Evolutionary conservation across 805 yeast genomes (phyloP).

Genomic region (Hanseniaspora vineae): DNA sequence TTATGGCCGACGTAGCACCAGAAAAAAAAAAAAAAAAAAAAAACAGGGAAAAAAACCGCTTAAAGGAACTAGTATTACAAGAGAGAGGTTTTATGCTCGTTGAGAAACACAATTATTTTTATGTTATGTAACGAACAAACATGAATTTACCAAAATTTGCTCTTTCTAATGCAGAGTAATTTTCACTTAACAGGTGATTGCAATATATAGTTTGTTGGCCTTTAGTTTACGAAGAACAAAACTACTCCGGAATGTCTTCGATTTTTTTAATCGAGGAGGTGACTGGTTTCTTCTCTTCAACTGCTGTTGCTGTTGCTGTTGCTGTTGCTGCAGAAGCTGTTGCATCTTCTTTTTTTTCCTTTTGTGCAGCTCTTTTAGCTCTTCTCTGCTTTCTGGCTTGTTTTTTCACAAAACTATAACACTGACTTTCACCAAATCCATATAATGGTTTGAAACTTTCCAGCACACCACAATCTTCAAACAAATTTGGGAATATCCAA

Average conservation of each 20-base stretch:
- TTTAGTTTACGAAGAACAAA: background rate
- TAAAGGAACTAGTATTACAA: background rate
- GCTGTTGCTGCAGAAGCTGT: background rate
- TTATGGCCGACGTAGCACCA: no score
- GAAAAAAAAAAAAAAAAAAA: background rate
- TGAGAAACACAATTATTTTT: no score
- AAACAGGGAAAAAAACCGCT: background rate
- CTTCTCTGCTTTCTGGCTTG: constrained; percentile 19
- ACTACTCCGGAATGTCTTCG: background rate
- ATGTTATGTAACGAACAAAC: no score
- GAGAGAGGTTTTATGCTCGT: no score
- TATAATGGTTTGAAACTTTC: constrained; percentile 88
- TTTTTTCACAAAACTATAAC: constrained; percentile 21
- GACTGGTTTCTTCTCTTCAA: background rate
- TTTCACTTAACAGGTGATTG: no score
- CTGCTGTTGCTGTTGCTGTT: background rate
- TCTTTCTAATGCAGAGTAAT: no score
- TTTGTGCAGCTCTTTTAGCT: background rate
- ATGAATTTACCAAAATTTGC: no score
- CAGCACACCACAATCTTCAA: constrained; percentile 87
- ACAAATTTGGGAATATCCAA: constrained; percentile 93
- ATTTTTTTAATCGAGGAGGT: background rate
- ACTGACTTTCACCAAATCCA: constrained; percentile 52
- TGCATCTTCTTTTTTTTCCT: background rate
- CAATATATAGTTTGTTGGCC: no score